Conservation (phyloP, 768 basidiomycete genomes). For the Phaffia tasmanica region DNA sequence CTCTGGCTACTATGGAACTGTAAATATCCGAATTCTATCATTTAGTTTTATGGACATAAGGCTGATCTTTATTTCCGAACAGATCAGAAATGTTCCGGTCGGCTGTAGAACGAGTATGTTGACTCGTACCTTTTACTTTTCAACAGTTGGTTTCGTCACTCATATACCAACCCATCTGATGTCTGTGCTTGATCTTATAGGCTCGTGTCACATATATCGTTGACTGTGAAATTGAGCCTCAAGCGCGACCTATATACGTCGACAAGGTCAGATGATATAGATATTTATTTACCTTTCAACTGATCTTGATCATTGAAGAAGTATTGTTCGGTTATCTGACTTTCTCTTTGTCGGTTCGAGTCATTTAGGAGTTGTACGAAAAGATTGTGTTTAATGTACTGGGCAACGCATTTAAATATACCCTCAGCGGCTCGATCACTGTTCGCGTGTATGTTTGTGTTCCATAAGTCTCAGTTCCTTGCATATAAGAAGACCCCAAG, state of each 20-base stretch:
- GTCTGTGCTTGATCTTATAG: too few species aligned
- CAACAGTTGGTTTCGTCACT: not conserved
- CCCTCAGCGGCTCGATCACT: not conserved
- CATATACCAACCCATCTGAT: not conserved
- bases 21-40: too few species aligned
- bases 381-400: slow-evolving; percentile 39
- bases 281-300: too few species aligned
- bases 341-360: too few species aligned
- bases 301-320: too few species aligned
- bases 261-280: slow-evolving; percentile 29
- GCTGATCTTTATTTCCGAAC: too few species aligned
- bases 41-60: too few species aligned
- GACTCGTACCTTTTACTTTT: slow-evolving; percentile 28
- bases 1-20: slow-evolving; percentile 35
- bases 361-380: slow-evolving; percentile 34
- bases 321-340: too few species aligned
- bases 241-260: slow-evolving; percentile 31
- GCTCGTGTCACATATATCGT: slow-evolving; percentile 31
- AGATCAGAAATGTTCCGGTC: slow-evolving; percentile 36
- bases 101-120: slow-evolving; percentile 35
- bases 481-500: too few species aligned
- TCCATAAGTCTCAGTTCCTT: too few species aligned
- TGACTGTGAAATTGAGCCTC: slow-evolving; percentile 30
- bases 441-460: not conserved
- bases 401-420: slow-evolving; percentile 23